Base-by-base conservation (phyloP, 306 rosid species). In the apple (Malus domestica) region DNA sequence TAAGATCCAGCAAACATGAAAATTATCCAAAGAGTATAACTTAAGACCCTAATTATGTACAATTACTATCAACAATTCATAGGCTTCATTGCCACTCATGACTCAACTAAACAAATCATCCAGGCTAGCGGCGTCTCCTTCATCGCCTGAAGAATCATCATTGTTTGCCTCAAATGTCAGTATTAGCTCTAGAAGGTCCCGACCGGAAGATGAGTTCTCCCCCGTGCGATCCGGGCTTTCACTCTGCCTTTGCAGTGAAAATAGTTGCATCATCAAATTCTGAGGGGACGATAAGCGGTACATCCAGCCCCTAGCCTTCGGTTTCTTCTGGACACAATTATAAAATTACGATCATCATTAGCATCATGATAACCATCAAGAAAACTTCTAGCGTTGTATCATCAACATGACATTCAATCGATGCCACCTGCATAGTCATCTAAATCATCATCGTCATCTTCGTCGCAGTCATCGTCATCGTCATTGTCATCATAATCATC, bases 291-390 rank as follows among this genome's bases (percentile, higher is more conserved):
- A 88, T 29, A 87, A 49, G 75, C 55, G 87, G 88, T 88, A 87
- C 97, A 82, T 88, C 97, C 97, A 92, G 82, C 88, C 83, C 87
- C 90, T 84, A 46, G 88, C 71, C 91, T 71, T 90, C 67, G 91
- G 96, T 88, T 85, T 90, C 97, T 95, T 95, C 85, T 55, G 78
- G 81, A 89, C 87, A 91, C 80, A 87, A 78, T 80, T 49, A 63
- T 70, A 78, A 44, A 78, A 85, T 44, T 67, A 42, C 45, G 45
- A 67, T 16, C 74, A 71, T 79, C 82, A 85, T 84, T 82, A 82
- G 81, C 78, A 78, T 78, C 81, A 85, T 27, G 16, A 61, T 27
- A 61, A 61, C 86, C 82, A 80, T 60, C 76, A 78, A 58, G 40
- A 72, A 79, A 85, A 79, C 78, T 77, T 80, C 83, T 87, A 83